Evolutionary conservation across 177 flowering plant genomes (phyloP).

Genomic region (Telopea speciosissima): DNA sequence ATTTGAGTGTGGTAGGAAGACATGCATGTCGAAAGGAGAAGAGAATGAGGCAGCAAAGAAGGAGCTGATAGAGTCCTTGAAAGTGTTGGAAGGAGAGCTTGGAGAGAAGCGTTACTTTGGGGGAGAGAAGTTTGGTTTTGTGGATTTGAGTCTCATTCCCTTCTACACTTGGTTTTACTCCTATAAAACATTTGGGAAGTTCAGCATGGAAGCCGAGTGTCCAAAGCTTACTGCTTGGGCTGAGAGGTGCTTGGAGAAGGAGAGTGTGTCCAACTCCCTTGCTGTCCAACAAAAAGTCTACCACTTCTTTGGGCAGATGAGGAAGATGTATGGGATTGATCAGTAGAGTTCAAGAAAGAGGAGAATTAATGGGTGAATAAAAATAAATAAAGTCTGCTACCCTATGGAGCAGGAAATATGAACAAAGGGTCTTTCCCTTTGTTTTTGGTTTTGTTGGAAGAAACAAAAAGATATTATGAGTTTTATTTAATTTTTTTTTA

Average conservation of each 20-base stretch:
- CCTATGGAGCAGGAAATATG: too few relatives aligned
- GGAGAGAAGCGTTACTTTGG: slow-evolving; percentile 20
- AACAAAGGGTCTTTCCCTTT: too few relatives aligned
- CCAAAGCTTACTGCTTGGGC: slow-evolving; percentile 20
- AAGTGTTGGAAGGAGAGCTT: slow-evolving; percentile 13
- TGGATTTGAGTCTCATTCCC: slow-evolving; percentile 17
- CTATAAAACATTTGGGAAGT: slow-evolving; percentile 12
- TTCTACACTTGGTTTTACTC: slow-evolving; percentile 18
- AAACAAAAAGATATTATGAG: too few relatives aligned
- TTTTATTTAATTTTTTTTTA: too few relatives aligned
- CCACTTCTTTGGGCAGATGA: not conserved
- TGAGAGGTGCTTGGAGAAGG: slow-evolving; percentile 22
- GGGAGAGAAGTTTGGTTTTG: slow-evolving; percentile 17
- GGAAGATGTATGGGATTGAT: too few relatives aligned
- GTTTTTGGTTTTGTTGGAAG: too few relatives aligned
- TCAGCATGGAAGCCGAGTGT: slow-evolving; percentile 16
- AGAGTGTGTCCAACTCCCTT: slow-evolving; percentile 21
- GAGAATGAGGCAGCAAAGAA: slow-evolving; percentile 14
- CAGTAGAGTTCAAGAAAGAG: too few relatives aligned
- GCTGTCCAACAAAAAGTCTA: slow-evolving; percentile 17
- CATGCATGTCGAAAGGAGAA: slow-evolving; percentile 10
- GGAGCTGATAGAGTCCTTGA: slow-evolving; percentile 15
- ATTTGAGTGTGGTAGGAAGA: slow-evolving; percentile 1
- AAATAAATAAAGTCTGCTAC: too few relatives aligned
- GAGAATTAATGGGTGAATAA: too few relatives aligned